Conservation (phyloP, 371 early-diverging fungal genomes). For the Amoeboaphelidium protococcarum region DNA sequence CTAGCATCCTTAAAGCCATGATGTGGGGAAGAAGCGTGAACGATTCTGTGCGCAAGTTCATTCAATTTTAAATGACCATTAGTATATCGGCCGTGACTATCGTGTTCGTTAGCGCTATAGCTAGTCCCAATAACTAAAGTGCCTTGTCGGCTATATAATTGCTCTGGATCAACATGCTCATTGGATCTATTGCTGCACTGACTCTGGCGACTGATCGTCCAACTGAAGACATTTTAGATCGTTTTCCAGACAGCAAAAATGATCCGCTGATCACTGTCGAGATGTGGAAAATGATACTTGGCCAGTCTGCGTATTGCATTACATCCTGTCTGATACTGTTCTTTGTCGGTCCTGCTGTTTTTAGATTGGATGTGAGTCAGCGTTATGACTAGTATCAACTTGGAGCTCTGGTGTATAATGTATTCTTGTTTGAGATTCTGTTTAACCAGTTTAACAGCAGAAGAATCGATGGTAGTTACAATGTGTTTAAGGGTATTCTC, state of each 20-base stretch:
- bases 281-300: constrained; percentile 80
- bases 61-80: too few species aligned
- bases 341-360: constrained; percentile 2
- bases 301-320: constrained; percentile 57
- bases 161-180: constrained; percentile 62
- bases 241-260: constrained; percentile 42
- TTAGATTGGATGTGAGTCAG: constrained; percentile 32
- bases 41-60: constrained; percentile 66
- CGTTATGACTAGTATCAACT: too few species aligned
- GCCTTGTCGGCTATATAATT: too few species aligned
- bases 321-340: too few species aligned
- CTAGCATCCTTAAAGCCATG: constrained; percentile 54
- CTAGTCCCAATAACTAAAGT: too few species aligned
- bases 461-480: constrained; percentile 29
- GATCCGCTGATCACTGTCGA: constrained; percentile 53
- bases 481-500: constrained; percentile 25
- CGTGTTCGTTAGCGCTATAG: too few species aligned
- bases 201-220: constrained; percentile 63
- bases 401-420: constrained; percentile 73
- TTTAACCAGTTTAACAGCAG: constrained; percentile 52
- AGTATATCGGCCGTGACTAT: too few species aligned
- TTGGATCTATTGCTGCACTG: constrained; percentile 66
- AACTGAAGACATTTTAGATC: constrained; percentile 35
- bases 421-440: constrained; percentile 78
- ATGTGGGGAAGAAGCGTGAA: constrained; percentile 59